These are phyloP conservation scores for Raphanus sativus DNA, from an alignment of 345 rosid species.

Conservation along the genomic window DNA sequence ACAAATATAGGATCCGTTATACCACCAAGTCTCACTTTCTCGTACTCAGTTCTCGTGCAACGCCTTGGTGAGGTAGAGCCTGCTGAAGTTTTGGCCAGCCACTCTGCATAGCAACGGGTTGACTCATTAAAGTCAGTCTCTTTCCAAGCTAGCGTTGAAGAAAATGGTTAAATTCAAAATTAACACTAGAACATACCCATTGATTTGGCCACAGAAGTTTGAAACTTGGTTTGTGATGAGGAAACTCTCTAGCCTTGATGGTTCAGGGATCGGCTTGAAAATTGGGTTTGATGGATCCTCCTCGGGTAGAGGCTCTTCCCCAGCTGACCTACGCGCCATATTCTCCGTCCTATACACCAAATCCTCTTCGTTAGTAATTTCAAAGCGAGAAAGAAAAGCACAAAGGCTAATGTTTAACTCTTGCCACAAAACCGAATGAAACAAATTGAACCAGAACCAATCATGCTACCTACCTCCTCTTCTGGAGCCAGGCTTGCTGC, in stretches of 20 bases:
- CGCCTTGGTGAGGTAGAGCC: constrained; percentile 77
- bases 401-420: background rate
- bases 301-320: constrained; percentile 94
- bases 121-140: background rate
- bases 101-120: constrained; percentile 56
- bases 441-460: background rate
- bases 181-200: constrained; percentile 58
- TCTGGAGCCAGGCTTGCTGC: constrained; percentile 99
- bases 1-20: constrained; percentile 15
- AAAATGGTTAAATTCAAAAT: background rate
- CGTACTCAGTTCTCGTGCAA: constrained; percentile 66
- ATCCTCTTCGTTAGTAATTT: constrained; percentile 6
- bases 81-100: constrained; percentile 90
- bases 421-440: background rate
- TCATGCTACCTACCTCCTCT: constrained; percentile 62
- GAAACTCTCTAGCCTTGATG: constrained; percentile 93
- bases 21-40: constrained; percentile 12
- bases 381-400: background rate
- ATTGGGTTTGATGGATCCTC: constrained; percentile 94
- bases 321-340: constrained; percentile 76
- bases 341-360: constrained; percentile 74
- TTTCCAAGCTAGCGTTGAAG: background rate
- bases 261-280: constrained; percentile 90
- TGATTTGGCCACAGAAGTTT: constrained; percentile 96
- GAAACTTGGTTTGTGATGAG: constrained; percentile 88